Base-by-base conservation (phyloP, 225 moss, liverwort and hornwort genomes). In the Physcomitrellopsis africana region DNA sequence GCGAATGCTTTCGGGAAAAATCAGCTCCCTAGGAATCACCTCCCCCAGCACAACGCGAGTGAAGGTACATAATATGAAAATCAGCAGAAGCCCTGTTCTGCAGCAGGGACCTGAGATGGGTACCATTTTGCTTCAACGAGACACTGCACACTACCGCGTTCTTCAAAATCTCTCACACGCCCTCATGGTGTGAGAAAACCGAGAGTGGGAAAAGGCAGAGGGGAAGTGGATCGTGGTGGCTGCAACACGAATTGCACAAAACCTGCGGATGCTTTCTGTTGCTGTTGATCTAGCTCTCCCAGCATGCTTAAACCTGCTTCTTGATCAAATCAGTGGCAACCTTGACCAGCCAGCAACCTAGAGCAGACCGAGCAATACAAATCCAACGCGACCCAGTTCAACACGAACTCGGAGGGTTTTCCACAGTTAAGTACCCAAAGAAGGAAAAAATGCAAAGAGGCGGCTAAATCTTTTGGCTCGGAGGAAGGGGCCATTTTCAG, bases 231-330 rank as follows among this genome's bases (percentile, higher is more conserved):
- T 44, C 54, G 44, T 7, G 46, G 2, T 45, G 29, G 15, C 19
- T 16, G 70, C 47, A 48, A 6, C 37, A 65, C 17, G 22, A 41
- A 71, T 44, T 44, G 58, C 24, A 14, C 51, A 0, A 43, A 20
- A 71, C 11, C 48, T 46, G 45, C 22, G 43, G 8, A 26, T 6
- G 18, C 1, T 52, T 27, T 29, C 8, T 43, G 68, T 68, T 46
- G 64, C 9, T 20, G 64, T 46, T 4, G 72, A 59, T 72, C 51
- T 65, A 59, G 56, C 11, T 37, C 68, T 41, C 53, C 53, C 41
- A 68, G 69, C 78, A 78, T 78, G 8, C 67, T 72, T 70, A 47
- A 19, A 23, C 18, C 18, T 22, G 20, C 11, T 56, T 29, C 63
- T 70, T 63, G 46, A 55, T 46, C 23, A 17, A 70, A 46, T 70